Base-by-base conservation (phyloP, 2,329 filamentous ascomycete genomes). In the Dothistroma septosporum region DNA sequence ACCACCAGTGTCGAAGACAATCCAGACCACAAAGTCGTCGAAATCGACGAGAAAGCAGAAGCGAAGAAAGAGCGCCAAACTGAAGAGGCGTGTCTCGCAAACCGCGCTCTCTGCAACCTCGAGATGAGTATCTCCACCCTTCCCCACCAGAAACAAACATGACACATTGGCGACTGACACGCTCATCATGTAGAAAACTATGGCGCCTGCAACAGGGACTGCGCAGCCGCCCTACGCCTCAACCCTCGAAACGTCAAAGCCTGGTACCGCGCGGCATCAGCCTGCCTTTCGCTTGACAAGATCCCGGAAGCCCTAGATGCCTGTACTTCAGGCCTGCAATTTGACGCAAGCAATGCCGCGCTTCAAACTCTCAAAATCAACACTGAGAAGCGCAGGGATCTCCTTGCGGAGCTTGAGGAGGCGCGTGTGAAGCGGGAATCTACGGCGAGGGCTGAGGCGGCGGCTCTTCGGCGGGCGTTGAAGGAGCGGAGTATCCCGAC, bases 81-180 rank as follows among this genome's bases (percentile, higher is more conserved):
- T 54, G 84, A 92, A 59, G 92, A 95, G 76, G 83, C 86, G 1
- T 87, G 91, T 62, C 87, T 92, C 74, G 85, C 89, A 64, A 99
- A 99, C 76, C 87, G 94, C 62, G 92, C 93, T 0, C 86, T 95
- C 31, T 96, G 91, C 77, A 90, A 97, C 74, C 81, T 99, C 63
- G 88, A 92, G 75, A 82, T 97, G 66, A 85, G 86, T 87, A 81
- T 65, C 65, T 54, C 62, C 60, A 31, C 64, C 66, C 64, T 24
- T 28, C 24, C 32, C 24, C 24, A 37, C 2, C 54, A 28, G n/a
- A 37, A 54, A 1, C 33, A 31, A 22, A 48, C 32, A 55, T 31
- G 50, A 44, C 41, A 47, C 59, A 53, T 50, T 1, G 49, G 53
- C 35, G 46, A 63, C 70, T 73, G 59, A 72, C 31, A 56, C 8